Evolutionary conservation across 257 asterid species (phyloP).

Genomic region (Solanum ossicruentum): DNA sequence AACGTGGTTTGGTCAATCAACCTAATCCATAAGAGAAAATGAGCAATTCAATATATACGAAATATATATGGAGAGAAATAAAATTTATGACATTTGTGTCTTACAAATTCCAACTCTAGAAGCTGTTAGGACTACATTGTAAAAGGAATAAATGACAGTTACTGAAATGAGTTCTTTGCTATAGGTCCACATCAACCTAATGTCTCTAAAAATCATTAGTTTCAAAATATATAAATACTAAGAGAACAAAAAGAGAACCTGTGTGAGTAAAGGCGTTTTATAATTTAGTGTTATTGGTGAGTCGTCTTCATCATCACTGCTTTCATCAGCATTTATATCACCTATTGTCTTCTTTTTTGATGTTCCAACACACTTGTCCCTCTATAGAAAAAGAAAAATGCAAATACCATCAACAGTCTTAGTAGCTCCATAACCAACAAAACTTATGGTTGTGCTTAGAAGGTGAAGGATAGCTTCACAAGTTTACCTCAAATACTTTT

Average conservation of each 20-base stretch:
- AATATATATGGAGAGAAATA: too few species aligned
- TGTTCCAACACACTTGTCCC: constrained; percentile 40
- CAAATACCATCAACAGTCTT: background rate
- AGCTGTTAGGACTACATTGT: too few species aligned
- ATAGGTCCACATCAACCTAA: background rate
- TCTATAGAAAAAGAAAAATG: constrained; percentile 13
- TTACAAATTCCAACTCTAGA: too few species aligned
- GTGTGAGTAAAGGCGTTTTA: constrained; percentile 76
- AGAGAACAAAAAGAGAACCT: constrained; percentile 22
- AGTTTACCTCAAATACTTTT: constrained; percentile 52
- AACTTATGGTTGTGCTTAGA: background rate
- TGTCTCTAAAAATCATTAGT: background rate
- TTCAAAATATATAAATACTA: background rate
- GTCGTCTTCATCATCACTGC: constrained; percentile 81
- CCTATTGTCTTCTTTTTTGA: constrained; percentile 45
- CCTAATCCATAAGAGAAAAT: too few species aligned
- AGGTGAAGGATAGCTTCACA: background rate
- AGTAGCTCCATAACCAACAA: background rate
- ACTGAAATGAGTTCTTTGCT: background rate
- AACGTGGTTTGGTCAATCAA: too few species aligned
- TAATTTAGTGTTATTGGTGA: constrained; percentile 46
- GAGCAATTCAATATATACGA: too few species aligned
- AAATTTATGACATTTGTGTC: too few species aligned
- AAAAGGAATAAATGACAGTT: background rate
- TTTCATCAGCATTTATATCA: constrained; percentile 39